Conservation (phyloP, 2,329 filamentous ascomycete genomes). For the Coniochaeta sp. region DNA sequence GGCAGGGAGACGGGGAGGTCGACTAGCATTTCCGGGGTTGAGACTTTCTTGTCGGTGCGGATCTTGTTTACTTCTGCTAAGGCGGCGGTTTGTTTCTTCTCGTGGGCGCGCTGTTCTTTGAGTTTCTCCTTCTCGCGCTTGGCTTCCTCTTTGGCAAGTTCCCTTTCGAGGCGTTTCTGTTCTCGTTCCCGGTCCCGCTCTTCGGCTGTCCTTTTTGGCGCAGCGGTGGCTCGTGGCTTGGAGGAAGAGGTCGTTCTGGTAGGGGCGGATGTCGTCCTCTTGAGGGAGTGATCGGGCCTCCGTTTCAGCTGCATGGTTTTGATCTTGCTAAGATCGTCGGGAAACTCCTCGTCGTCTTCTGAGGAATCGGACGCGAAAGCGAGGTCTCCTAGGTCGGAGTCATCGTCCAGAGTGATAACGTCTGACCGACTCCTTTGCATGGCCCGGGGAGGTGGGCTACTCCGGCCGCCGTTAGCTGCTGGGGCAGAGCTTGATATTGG, state of each 20-base stretch:
- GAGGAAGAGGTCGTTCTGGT: slow-evolving; percentile 5
- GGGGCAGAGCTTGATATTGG: slow-evolving; percentile 49
- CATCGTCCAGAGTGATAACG: slow-evolving; percentile 30
- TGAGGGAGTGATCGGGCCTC: background rate
- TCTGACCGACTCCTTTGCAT: slow-evolving; percentile 15
- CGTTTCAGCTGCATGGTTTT: slow-evolving; percentile 12
- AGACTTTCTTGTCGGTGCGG: slow-evolving; percentile 65
- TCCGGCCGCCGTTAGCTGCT: slow-evolving; percentile 7
- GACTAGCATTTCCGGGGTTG: slow-evolving; percentile 71
- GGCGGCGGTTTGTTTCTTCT: slow-evolving; percentile 59
- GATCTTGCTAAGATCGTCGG: slow-evolving; percentile 37
- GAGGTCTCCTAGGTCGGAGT: slow-evolving; percentile 8
- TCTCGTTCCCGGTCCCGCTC: slow-evolving; percentile 31
- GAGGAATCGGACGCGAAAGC: slow-evolving; percentile 13
- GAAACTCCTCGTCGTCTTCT: slow-evolving; percentile 43
- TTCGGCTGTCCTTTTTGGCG: slow-evolving; percentile 21
- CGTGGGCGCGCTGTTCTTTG: slow-evolving; percentile 53
- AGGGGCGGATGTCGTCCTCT: background rate
- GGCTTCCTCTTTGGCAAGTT: slow-evolving; percentile 50
- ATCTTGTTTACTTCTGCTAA: slow-evolving; percentile 68
- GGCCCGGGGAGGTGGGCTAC: slow-evolving; percentile 3
- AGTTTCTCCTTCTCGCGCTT: slow-evolving; percentile 52
- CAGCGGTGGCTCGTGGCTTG: slow-evolving; percentile 13
- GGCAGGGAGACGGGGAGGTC: slow-evolving; percentile 56
- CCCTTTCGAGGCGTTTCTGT: slow-evolving; percentile 36